Base-by-base conservation (phyloP, 1,284 basidiomycete genomes). In the Boletus mariae region DNA sequence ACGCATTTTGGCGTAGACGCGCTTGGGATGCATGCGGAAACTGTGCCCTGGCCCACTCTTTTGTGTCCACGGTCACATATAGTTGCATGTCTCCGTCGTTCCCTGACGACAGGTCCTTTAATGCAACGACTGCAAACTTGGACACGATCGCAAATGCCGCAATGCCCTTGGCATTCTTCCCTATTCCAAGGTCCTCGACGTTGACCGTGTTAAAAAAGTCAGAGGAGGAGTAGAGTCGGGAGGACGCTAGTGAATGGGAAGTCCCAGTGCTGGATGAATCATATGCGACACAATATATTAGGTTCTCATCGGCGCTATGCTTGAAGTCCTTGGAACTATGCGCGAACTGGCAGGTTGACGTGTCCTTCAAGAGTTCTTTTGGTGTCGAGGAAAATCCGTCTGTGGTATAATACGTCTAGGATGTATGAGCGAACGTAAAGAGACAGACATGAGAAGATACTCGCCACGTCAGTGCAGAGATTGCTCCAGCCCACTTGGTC, bases 101-200 rank as follows among this genome's bases (percentile, higher is more conserved):
- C 5, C 73, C 71, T 1, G 75, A 66, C 5, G 73, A 69, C 15
- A 84, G 57, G 59, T 90, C 88, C 67, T 84, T 87, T 58, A 96
- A 63, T 0, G 94, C 94, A 2, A 91, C 92, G 5, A 97, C 88
- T 12, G 92, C 87, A 64, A 89, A 98, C 66, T 94, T 92, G 71
- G 85, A 87, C 6, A 96, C 91, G 49, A 94, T 90, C 0, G 94
- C 94, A 53, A 97, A 82, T 0, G 92, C 94, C 2, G 91, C 78
- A 15, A 98, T 84, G 17, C 17, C 94, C 23, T 82, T 83, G 0
- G 92, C 89, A 54, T 86, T 84, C 72, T 87, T 92, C 4, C 88
- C 83, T 23, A 88, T 91, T 1, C 94, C 90, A 4, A 97, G 77
- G 61, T 94, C 90, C 61, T 95, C 90, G 45, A 88, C 76, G 34